These are phyloP conservation scores for Aspergillus awamori DNA, from an alignment of 2,329 filamentous ascomycete genomes.

Conservation along the genomic window DNA sequence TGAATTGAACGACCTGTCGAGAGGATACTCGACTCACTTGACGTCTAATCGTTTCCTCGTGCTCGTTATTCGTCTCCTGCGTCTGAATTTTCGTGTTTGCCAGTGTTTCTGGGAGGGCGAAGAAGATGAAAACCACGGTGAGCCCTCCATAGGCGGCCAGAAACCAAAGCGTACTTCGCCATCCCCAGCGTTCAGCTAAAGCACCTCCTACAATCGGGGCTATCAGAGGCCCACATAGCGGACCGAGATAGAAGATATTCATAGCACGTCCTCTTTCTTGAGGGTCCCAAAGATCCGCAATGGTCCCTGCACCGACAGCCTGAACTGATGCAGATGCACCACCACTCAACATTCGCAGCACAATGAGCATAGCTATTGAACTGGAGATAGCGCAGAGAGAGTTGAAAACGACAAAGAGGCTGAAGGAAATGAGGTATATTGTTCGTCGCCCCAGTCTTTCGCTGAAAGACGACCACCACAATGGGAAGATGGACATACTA, in stretches of 20 bases:
- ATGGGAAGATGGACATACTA: conserved; percentile 77
- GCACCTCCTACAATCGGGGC: conserved; percentile 77
- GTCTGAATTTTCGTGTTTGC: conserved; percentile 32
- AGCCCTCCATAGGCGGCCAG: conserved; percentile 68
- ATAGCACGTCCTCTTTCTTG: conserved; percentile 76
- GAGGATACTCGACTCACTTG: conserved; percentile 60
- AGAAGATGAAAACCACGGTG: conserved; percentile 44
- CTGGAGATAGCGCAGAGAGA: conserved; percentile 68
- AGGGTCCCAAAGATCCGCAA: conserved; percentile 78
- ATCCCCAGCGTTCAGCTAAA: conserved; percentile 69
- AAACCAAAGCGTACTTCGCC: conserved; percentile 80
- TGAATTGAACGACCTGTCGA: conserved; percentile 61
- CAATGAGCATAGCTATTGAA: conserved; percentile 74
- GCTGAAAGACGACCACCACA: conserved; percentile 86
- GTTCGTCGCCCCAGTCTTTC: conserved; percentile 70
- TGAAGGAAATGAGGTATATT: conserved; percentile 77
- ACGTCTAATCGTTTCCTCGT: conserved; percentile 28
- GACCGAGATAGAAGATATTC: conserved; percentile 80
- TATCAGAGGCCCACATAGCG: conserved; percentile 72
- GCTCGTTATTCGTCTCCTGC: conserved; percentile 30
- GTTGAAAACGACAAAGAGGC: conserved; percentile 71
- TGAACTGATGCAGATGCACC: conserved; percentile 80
- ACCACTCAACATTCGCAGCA: conserved; percentile 73
- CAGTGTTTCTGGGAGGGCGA: conserved; percentile 51
- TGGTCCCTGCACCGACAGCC: conserved; percentile 79